phyloP scores from a whole-genome alignment of 2,329 filamentous ascomycete species.

The Fusarium sublunatum region DNA sequence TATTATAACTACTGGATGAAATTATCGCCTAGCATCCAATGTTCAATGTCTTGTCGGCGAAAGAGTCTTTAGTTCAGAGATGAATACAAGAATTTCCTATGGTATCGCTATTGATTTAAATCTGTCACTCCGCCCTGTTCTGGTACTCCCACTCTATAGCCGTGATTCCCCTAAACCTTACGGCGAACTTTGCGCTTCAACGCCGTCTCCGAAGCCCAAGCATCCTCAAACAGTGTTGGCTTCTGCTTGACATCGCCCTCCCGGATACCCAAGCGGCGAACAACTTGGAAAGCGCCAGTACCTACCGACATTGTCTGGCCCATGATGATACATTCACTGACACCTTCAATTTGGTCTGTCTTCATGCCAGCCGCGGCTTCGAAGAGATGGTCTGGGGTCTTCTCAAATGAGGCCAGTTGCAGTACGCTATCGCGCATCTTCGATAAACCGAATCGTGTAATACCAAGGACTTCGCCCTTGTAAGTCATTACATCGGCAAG shows the following conservation, averaged over 20 bases:
- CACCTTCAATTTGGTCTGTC: conserved; percentile 90
- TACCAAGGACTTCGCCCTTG: conserved; percentile 96
- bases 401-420: conserved; percentile 95
- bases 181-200: conserved; percentile 38
- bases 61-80: neutral
- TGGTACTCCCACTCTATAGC: conserved; percentile 3
- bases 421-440: conserved; percentile 97
- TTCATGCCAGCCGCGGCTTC: conserved; percentile 94
- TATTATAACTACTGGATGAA: too few species aligned
- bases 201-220: conserved; percentile 58
- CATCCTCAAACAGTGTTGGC: conserved; percentile 78
- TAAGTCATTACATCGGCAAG: conserved; percentile 99
- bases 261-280: conserved; percentile 77
- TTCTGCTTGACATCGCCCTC: conserved; percentile 67
- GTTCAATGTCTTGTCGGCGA: too few species aligned
- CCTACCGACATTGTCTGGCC: conserved; percentile 93
- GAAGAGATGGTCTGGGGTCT: conserved; percentile 97
- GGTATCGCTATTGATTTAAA: conserved; percentile 26
- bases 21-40: neutral
- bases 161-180: conserved; percentile 17
- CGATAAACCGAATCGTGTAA: conserved; percentile 93
- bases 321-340: conserved; percentile 98
- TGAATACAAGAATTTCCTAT: conserved; percentile 6
- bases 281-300: conserved; percentile 91
- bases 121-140: neutral